Evolutionary conservation across 192 early-diverging fungal species (phyloP).

Genomic region (Helicostylum pulchrum): DNA sequence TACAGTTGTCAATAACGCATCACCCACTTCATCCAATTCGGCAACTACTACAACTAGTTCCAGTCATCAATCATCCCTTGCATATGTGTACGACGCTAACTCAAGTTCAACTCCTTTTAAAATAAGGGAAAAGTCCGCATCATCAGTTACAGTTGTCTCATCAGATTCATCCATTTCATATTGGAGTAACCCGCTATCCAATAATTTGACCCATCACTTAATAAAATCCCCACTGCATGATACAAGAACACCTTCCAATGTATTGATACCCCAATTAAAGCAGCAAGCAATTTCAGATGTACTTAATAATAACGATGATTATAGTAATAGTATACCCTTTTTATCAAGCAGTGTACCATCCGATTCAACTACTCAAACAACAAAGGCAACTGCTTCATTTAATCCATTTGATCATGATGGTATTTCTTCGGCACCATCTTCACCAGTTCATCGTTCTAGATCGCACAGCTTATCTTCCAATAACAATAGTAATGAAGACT

Average conservation of each 20-base stretch:
- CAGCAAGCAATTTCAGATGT: conserved; percentile 1
- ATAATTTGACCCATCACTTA: conserved; percentile 3
- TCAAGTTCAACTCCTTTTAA: conserved; percentile 23
- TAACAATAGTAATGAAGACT: neutral
- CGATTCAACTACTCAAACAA: neutral
- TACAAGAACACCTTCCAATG: neutral
- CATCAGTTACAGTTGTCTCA: conserved; percentile 6
- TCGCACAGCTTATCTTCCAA: conserved; percentile 6
- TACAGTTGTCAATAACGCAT: neutral
- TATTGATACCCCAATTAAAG: neutral
- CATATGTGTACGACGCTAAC: conserved; percentile 18
- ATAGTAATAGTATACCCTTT: neutral
- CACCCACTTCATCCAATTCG: neutral
- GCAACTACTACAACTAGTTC: conserved; percentile 3
- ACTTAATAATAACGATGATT: neutral
- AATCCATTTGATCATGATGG: no score
- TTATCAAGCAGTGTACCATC: conserved; percentile 16
- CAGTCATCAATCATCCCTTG: conserved; percentile 14
- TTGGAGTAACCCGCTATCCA: conserved; percentile 24
- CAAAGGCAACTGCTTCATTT: neutral
- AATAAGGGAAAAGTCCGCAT: conserved; percentile 12
- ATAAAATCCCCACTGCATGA: neutral
- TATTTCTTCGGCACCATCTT: conserved; percentile 4
- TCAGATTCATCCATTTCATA: conserved; percentile 18
- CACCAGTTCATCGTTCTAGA: conserved; percentile 14